Base-by-base conservation (phyloP, 1,284 basidiomycete genomes). In the Coriolopsis trogii region DNA sequence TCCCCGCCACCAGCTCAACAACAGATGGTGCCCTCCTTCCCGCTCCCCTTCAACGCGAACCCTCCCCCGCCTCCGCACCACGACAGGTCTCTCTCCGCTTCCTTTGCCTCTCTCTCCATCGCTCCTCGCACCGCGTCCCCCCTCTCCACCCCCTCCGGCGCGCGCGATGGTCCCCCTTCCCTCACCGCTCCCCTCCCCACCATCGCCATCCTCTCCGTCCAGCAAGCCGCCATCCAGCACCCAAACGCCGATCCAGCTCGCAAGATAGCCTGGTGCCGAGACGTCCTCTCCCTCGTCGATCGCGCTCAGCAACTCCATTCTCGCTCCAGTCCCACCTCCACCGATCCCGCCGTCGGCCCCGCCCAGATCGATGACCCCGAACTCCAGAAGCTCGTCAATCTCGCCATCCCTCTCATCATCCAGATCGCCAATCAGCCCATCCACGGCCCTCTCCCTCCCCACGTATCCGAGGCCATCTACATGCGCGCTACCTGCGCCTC, bases 231-330 rank as follows among this genome's bases (percentile, higher is more conserved):
- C 18, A 68, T 86, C 23, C 81, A 85, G 52, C 70, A 75, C 8
- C 76, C 80, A 0, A 62, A 58, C 38, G 77, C 78, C 53, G 84
- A 87, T 61, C 83, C 85, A 0, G 64, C 72, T 0, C 73, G 81
- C 41, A 82, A 84, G 58, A 69, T 95, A 15, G 73, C 78, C 16
- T 96, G 93, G 93, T 80, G 82, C 5, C 78, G 86, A 38, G 89
- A 93, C 57, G 86, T 95, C 46, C 72, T 95, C 60, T 81, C 85
- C 62, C 85, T 92, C 56, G 84, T 92, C 56, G 88, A 93, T 55
- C 81, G 83, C 43, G 70, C 79, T 5, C 77, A 70, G 41, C 59
- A 74, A 53, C 68, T 70, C 37, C 63, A 68, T 56, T 50, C 72
- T 6, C 61, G 74, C 30, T 71, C 70, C 10, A 80, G 80, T 54